Evolutionary conservation across 164 flowering plant species (phyloP).

Genomic region (Akebia trifoliata): DNA sequence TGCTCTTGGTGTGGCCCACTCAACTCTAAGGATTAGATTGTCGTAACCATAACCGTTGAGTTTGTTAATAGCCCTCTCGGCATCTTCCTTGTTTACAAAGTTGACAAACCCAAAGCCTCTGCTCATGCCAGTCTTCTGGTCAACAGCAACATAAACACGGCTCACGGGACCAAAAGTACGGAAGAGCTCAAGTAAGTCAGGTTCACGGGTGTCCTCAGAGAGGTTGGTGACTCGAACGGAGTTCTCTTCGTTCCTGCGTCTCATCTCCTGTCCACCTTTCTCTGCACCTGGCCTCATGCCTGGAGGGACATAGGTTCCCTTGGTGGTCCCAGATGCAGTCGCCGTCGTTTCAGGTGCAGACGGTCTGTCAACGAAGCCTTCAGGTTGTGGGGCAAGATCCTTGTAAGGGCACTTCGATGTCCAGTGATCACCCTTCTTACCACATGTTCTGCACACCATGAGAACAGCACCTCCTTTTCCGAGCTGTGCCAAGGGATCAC

Average conservation of each 20-base stretch:
- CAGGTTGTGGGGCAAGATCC: conserved; percentile 52
- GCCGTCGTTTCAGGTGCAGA: conserved; percentile 28
- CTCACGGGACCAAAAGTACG: conserved; percentile 44
- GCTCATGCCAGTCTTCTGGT: conserved; percentile 47
- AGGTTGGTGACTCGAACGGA: conserved; percentile 53
- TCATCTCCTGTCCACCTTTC: conserved; percentile 36
- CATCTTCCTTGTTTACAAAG: conserved; percentile 53
- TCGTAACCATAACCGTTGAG: conserved; percentile 74
- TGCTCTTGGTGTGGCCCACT: conserved; percentile 58
- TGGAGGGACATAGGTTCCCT: conserved; percentile 61
- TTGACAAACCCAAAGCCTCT: conserved; percentile 51
- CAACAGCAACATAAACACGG: conserved; percentile 46
- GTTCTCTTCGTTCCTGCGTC: conserved; percentile 51
- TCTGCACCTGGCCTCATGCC: conserved; percentile 51
- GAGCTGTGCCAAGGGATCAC: conserved; percentile 49
- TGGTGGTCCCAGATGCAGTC: conserved; percentile 28
- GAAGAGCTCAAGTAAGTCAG: conserved; percentile 57
- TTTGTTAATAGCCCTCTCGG: conserved; percentile 53
- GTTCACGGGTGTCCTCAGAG: conserved; percentile 55
- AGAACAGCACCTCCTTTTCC: conserved; percentile 71
- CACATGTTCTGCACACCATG: conserved; percentile 78
- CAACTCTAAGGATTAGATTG: conserved; percentile 63
- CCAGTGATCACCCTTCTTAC: conserved; percentile 83
- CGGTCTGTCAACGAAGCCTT: conserved; percentile 45
- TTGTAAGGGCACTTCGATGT: conserved; percentile 71